Evolutionary conservation across 108 stramenopile species (phyloP), one percentile per base, ranked within the genome.

Genomic region (Hondaea fermentalgiana): DNA sequence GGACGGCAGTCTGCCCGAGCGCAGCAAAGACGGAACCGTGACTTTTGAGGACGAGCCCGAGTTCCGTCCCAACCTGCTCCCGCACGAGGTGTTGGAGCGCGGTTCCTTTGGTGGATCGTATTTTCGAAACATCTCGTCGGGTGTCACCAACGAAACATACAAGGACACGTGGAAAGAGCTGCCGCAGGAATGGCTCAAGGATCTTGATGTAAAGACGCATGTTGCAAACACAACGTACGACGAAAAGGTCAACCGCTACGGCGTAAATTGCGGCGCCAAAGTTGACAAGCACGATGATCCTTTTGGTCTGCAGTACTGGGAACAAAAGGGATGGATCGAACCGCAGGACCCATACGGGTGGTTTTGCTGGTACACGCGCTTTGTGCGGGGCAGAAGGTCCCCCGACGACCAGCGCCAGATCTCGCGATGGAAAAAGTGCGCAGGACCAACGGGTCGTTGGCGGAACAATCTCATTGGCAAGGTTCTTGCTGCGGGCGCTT

Each of bases 361-460:
- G 97, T 99, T 99, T 90, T 96, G 97, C 89, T 99, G 98, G 98
- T 99, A 99, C 90, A 98, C 97, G 92, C 95, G 98, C 25, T 99
- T 98, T 44, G 98, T 97, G 72, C 93, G 94, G 59, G 98, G 98
- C 47, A 89, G 98, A 21, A 91, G 98, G 45, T 96, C 94, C 60
- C 88, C 91, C 25, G 96, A 98, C 87, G 96, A 98, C 90, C 91
- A 89, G 5, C 91, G 98, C 49, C 98, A 99, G 87, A 95, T 98
- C n/a, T 87, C 89, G 14, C 95, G 98, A 12, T 96, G 96, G 95
- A 44, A 88, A 5, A 95, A 94, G 45, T 90, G 93, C 89, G 96
- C 97, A 53, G 98, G 98, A 4, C 90, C 94, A 2, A 96, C 92
- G 89, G 98, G 98, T 12, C 88, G 98, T 5, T 99, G 97, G 92